Evolutionary conservation across 352 stramenopile species (phyloP), one percentile per base, ranked within the genome.

Genomic region (Hyphochytrium catenoides): DNA sequence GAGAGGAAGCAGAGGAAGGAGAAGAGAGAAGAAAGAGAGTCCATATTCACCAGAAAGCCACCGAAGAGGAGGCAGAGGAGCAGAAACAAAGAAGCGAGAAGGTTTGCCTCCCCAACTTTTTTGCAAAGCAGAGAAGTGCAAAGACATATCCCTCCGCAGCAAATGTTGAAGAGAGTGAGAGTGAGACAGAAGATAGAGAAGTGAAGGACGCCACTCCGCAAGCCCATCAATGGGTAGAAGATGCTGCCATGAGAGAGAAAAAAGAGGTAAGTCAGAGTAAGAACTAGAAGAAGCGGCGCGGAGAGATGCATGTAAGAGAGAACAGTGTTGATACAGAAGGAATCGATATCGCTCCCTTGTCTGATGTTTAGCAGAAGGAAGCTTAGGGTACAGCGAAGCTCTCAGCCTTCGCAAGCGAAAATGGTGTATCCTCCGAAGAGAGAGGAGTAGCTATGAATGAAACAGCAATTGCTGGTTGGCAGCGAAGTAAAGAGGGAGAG

Each of bases 171-270:
- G 15, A 81, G 51, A 27, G 81, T 56, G 19, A 84, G 43, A 29
- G 64, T 79, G 6, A 54, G 36, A 15, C 59, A 51, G 46, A 81
- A 84, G 27, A 73, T 44, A 9, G 61, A 15, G 34, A 81, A 84
- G 39, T 59, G 61, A 18, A 43, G 39, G 5, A 60, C 39, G 17
- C 51, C 56, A 3, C 60, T 39, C 47, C 79, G 62, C 3, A 84
- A 52, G 0, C 64, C 66, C 64, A 84, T 84, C 43, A 84, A 57
- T 55, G 63, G 74, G 52, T 84, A 84, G 33, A 81, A 79, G 38
- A 84, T 75, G 17, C 57, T 65, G 20, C 19, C 23, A 20, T 11
- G 23, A 26, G 15, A 26, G 31, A 23, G 4, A 16, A 46, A 23
- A 12, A 21, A 44, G n/a, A 4, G 8, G 16, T n/a, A 16, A 37